A percentile compares a stretch with the other conserved stretches of the same genome.
phyloP scores from a whole-genome alignment of 441 rosid genomes.

The Biscutella laevigata region DNA sequence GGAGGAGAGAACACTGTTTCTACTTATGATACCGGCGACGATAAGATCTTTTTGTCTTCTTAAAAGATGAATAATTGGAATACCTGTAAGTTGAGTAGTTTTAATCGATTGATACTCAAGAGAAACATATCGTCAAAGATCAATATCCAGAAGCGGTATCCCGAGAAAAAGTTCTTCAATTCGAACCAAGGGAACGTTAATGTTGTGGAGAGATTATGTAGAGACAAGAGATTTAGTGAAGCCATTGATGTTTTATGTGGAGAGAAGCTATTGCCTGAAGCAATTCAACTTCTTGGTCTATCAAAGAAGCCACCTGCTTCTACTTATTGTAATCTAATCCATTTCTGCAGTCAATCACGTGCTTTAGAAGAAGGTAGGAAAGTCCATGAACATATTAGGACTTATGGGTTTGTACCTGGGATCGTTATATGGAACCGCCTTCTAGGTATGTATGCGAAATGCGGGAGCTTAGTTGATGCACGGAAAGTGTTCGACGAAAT shows the following conservation, averaged over 20 bases:
- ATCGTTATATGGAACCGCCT: conserved; percentile 47
- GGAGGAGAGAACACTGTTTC: no score
- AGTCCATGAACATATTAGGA: conserved; percentile 39
- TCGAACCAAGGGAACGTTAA: conserved; percentile 18
- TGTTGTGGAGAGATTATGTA: conserved; percentile 34
- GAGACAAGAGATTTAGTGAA: conserved; percentile 37
- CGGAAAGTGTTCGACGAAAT: conserved; percentile 37
- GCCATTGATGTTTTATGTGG: conserved; percentile 50
- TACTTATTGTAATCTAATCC: conserved; percentile 43
- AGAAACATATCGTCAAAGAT: neutral
- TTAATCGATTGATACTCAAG: neutral
- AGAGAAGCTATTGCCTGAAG: conserved; percentile 39
- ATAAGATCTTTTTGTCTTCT: neutral
- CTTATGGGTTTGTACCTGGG: conserved; percentile 48
- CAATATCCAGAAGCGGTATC: neutral
- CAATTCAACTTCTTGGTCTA: conserved; percentile 37
- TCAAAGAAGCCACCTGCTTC: conserved; percentile 38
- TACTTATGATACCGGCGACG: no score
- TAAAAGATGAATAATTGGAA: neutral
- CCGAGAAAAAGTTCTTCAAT: conserved; percentile 32
- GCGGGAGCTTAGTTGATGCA: conserved; percentile 38
- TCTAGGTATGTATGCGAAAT: conserved; percentile 49
- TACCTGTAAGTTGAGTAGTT: neutral
- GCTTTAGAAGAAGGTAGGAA: conserved; percentile 37
- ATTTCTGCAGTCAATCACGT: conserved; percentile 31